Base-by-base conservation (phyloP, 2,329 filamentous ascomycete genomes). In the Sclerotinia nivalis region DNA sequence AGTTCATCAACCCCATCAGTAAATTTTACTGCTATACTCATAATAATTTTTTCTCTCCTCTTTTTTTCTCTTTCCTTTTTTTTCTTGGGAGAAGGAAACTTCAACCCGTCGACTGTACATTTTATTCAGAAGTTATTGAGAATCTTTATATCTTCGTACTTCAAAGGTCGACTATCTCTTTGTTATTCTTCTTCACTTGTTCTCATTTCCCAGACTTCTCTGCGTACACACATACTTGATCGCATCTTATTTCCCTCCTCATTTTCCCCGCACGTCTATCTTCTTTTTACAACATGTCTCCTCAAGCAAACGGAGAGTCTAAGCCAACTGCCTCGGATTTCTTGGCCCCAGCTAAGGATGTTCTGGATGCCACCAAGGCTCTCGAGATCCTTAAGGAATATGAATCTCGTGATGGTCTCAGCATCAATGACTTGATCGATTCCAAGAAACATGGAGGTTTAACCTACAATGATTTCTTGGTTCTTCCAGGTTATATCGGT, bases 391-490 rank as follows among this genome's bases (percentile, higher is more conserved):
- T 98, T 80, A 87, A 91, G 81, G 88, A 95, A 79, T 97, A 97
- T 82, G 80, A 89, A 75, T 86, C 86, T 80, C 86, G 84, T 76
- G 96, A 99, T 88, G 96, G 96, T 71, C 90, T 99, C 77, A 89
- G 93, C 80, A 88, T 96, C 78, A 85, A 93, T 79, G 90, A 93
- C 74, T 87, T 99, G 77, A 89, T 98, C 81, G 92, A 99, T 84
- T 94, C 95, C 75, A 91, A 91, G 84, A 91, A 90, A 82, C 92
- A 94, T 79, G 96, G 96, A 73, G 96, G 96, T 78, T 86, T 99
- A 79, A 98, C 95, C 71, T 99, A 97, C 87, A 99, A 99, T 83
- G 96, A 99, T 83, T 99, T 99, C 85, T 89, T 99, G 73, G 84
- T 99, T 78, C 87, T 99, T 72, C 96, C 96, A 71, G 96, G 96